Evolutionary conservation across 1,284 basidiomycete species (phyloP).

Genomic region (Puccinia triticina): DNA sequence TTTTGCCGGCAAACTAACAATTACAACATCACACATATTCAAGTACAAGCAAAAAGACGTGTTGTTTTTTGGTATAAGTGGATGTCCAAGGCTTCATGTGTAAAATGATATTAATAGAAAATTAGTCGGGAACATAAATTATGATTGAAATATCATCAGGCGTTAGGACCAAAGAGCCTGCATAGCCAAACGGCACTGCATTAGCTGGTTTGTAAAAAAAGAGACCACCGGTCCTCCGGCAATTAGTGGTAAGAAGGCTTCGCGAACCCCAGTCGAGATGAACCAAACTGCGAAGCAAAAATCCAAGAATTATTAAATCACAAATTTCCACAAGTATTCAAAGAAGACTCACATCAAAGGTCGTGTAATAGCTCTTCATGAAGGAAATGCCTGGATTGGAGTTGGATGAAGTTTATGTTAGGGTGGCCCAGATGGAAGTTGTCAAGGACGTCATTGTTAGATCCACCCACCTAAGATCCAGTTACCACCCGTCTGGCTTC

Average conservation of each 20-base stretch:
- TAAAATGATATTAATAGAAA: background rate
- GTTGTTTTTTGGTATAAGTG: background rate
- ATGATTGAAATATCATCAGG: background rate
- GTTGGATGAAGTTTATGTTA: background rate
- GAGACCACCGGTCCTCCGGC: background rate
- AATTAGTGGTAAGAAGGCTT: conserved; percentile 31
- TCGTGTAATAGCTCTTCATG: conserved; percentile 51
- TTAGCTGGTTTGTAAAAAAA: background rate
- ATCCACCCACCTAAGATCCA: conserved; percentile 45
- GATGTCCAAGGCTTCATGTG: background rate
- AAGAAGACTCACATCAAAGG: conserved; percentile 40
- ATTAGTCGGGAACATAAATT: background rate
- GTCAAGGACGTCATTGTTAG: background rate
- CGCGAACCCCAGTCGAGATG: conserved; percentile 25
- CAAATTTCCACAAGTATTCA: background rate
- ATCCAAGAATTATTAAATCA: background rate
- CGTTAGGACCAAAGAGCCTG: background rate
- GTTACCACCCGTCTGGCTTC: conserved; percentile 48
- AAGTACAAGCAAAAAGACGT: background rate
- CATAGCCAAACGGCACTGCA: background rate
- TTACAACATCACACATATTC: background rate
- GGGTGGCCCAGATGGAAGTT: background rate
- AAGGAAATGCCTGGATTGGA: conserved; percentile 47
- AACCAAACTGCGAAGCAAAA: conserved; percentile 5
- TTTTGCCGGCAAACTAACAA: background rate